Conservation (phyloP, 179 eudicot species). For the Patellifolia procumbens region DNA sequence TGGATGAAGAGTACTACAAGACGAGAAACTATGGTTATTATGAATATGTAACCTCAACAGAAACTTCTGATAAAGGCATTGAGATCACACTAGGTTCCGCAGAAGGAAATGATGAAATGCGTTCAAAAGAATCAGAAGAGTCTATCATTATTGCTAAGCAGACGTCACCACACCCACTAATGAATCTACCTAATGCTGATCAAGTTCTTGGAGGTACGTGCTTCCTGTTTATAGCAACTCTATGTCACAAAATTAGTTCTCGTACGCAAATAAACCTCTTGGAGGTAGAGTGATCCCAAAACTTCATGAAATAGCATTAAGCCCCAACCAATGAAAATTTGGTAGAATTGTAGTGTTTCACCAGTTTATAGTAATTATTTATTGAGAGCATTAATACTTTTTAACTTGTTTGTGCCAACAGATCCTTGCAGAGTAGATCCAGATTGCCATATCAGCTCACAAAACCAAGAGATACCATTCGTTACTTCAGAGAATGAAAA, state of each 20-base stretch:
- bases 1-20: background rate
- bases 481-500: background rate
- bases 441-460: background rate
- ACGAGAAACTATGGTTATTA: background rate
- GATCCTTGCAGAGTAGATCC: background rate
- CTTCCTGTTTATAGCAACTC: background rate
- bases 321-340: too few species aligned
- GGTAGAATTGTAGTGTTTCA: too few species aligned
- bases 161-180: background rate
- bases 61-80: background rate
- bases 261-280: too few species aligned
- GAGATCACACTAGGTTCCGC: background rate
- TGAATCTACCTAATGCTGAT: background rate
- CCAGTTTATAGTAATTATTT: too few species aligned
- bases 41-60: background rate
- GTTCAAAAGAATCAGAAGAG: too few species aligned
- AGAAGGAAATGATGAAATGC: background rate
- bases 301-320: background rate
- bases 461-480: too few species aligned
- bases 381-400: too few species aligned
- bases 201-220: background rate
- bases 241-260: too few species aligned
- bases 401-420: background rate
- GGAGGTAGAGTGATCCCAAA: background rate
- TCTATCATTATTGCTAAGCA: background rate